A percentile compares a stretch with the other conserved stretches of the same genome.
Evolutionary conservation across 2,329 filamentous ascomycete genomes (phyloP).

Genomic region (Alternaria gansuensis): DNA sequence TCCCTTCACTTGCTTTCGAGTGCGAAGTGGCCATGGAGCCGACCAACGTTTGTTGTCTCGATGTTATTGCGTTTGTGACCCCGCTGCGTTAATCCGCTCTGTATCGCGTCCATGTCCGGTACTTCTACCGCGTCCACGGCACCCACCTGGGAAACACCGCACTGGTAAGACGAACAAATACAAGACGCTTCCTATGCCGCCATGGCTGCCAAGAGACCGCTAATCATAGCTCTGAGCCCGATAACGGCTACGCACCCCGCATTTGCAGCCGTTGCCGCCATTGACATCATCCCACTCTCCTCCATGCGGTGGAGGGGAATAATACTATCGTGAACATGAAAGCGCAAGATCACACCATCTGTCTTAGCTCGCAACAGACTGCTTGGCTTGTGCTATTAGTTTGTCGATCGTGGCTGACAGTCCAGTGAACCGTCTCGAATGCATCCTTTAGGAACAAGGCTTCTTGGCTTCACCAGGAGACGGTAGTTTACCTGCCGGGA

Average conservation of each 20-base stretch:
- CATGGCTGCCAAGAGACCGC: conserved; percentile 25
- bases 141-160: conserved; percentile 5
- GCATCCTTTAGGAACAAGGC: neutral
- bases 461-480: conserved; percentile 1
- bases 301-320: neutral
- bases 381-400: conserved; percentile 5
- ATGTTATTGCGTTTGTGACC: neutral
- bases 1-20: neutral
- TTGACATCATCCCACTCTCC: conserved; percentile 13
- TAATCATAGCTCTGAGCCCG: conserved; percentile 12
- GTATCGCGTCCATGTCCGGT: neutral
- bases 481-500: neutral
- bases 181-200: conserved; percentile 18
- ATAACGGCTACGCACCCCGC: conserved; percentile 18
- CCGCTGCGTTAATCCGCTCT: neutral
- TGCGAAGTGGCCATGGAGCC: neutral
- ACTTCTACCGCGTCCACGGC: conserved; percentile 6
- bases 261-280: conserved; percentile 7
- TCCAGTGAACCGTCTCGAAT: conserved; percentile 4
- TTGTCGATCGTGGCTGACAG: neutral
- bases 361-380: neutral
- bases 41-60: neutral
- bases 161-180: neutral
- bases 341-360: neutral
- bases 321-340: neutral